Evolutionary conservation across 148 eudicot genomes (phyloP).

Genomic region (Mesembryanthemum crystallinum): DNA sequence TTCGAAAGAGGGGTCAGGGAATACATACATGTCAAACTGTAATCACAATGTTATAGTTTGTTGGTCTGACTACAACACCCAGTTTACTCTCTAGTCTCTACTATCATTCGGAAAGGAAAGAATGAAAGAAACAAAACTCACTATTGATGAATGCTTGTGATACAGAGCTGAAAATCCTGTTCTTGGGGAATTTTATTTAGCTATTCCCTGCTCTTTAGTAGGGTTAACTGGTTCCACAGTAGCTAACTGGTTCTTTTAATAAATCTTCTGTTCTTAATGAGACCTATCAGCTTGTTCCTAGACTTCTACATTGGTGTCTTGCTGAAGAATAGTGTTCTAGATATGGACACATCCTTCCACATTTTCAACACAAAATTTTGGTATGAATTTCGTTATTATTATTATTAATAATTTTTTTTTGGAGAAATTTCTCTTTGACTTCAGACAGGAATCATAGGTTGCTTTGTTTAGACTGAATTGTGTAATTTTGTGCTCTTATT

Average conservation of each 20-base stretch:
- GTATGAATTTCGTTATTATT: constrained; percentile 37
- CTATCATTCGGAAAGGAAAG: no score
- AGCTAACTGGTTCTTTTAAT: no score
- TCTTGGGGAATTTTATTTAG: background rate
- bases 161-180: constrained; percentile 31
- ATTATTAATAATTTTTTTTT: background rate
- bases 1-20: no score
- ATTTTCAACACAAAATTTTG: constrained; percentile 75
- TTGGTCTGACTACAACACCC: no score
- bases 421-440: background rate
- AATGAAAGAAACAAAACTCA: no score
- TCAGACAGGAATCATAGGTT: no score
- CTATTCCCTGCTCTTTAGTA: no score
- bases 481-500: background rate
- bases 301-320: constrained; percentile 50
- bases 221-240: no score
- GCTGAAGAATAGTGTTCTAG: constrained; percentile 26
- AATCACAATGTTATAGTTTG: no score
- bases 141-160: constrained; percentile 13
- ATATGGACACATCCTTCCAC: constrained; percentile 36
- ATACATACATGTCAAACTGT: no score
- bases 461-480: background rate
- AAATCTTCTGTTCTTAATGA: no score
- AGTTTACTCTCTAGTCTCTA: no score
- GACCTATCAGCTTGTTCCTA: constrained; percentile 28